Evolutionary conservation across 306 rosid genomes (phyloP).

Genomic region (Cucumis cinereus): DNA sequence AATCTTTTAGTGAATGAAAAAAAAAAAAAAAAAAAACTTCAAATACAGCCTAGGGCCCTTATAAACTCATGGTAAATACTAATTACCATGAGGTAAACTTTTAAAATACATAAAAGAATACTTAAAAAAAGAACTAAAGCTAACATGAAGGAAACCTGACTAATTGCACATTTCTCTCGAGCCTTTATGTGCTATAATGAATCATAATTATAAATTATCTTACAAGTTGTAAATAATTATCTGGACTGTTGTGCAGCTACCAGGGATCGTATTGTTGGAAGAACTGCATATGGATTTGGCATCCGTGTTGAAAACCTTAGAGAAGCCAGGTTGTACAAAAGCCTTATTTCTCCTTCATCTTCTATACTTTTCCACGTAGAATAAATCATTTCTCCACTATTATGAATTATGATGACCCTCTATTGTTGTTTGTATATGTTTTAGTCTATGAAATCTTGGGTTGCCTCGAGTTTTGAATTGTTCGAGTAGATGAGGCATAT

Average conservation of each 20-base stretch:
- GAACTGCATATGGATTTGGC: conserved; percentile 65
- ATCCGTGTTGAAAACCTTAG: conserved; percentile 70
- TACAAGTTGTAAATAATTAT: not conserved
- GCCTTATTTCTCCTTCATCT: not conserved
- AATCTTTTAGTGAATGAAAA: too few relatives aligned
- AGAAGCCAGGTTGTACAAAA: conserved; percentile 78
- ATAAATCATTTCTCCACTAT: not conserved
- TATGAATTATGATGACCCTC: not conserved
- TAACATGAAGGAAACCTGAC: not conserved
- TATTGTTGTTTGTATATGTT: not conserved
- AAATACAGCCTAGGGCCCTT: too few relatives aligned
- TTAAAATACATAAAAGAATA: too few relatives aligned
- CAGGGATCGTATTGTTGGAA: conserved; percentile 46
- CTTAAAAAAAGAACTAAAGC: too few relatives aligned
- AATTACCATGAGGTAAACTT: too few relatives aligned
- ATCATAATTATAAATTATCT: not conserved
- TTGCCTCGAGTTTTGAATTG: not conserved
- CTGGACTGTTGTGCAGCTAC: conserved; percentile 36
- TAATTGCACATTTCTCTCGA: not conserved
- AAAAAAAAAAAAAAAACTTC: too few relatives aligned
- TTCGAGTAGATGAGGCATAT: not conserved
- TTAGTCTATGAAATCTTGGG: not conserved
- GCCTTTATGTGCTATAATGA: not conserved
- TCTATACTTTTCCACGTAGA: not conserved
- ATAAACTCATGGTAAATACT: too few relatives aligned